Base-by-base conservation (phyloP, 169 alveolate species). In the Plasmodium fragile region DNA sequence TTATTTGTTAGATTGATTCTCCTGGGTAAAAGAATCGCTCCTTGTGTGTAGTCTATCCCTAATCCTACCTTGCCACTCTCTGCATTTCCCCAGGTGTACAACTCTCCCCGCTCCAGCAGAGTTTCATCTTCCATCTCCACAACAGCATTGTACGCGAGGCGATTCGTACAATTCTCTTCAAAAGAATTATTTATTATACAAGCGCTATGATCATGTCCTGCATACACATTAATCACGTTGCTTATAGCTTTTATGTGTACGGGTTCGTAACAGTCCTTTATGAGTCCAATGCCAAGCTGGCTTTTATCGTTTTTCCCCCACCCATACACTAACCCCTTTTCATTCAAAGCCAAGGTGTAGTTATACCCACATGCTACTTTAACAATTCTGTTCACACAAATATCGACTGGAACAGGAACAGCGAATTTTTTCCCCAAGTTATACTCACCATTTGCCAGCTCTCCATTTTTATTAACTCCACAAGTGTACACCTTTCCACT, bases 391-490 rank as follows among this genome's bases (percentile, higher is more conserved):
- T 95, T 92, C 11, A 95, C 84, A 18, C 80, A 72, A 28, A 95
- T 89, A 4, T 81, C 70, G 18, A 84, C 34, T 8, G 59, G 71
- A 34, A 92, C 25, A 25, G 96, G 95, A 1, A 45, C 65, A 1
- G 93, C 16, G 81, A 89, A 95, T 45, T 80, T 78, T 25, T 52
- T 92, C 8, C 81, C 81, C 79, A 89, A 65, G 71, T 78, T 89
- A 22, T 25, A 34, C 22, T 49, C 83, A n/a, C 94, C 94, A 69
- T 78, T 89, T 22, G 99, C 99, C 30, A 98, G 97, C 94, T 99
- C 98, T 83, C 99, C 99, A 87, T 97, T 96, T 45, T 97, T 96
- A 65, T 98, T 98, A 49, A 97, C 98, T 3, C 99, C 99, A 98
- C 99, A 98, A 10, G 98, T 92, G 96, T 96, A 98, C 10, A 98